Percentiles rank a stretch among this genome's conserved stretches.
Conservation (phyloP, 441 rosid genomes). For the Geranium incanum region DNA sequence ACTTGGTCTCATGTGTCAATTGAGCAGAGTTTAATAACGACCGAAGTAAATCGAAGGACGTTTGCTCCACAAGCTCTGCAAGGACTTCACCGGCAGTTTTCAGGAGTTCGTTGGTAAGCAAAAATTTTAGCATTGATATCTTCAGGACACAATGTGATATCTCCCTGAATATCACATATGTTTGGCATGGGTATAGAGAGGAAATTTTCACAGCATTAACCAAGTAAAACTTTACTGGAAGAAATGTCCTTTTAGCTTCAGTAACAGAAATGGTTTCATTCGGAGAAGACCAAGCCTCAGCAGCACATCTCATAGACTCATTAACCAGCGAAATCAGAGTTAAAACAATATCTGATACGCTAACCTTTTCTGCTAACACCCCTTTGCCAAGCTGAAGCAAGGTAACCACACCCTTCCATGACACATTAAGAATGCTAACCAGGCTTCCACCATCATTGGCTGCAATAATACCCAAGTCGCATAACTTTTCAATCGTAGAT, state of each 20-base stretch:
- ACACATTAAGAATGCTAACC: conserved; percentile 73
- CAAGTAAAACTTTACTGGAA: conserved; percentile 83
- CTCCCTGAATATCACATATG: conserved; percentile 47
- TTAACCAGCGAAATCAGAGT: conserved; percentile 51
- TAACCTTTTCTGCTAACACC: conserved; percentile 31
- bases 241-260: conserved; percentile 74
- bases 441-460: conserved; percentile 76
- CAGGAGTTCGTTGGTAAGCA: conserved; percentile 41
- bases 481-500: conserved; percentile 44
- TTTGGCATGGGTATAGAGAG: conserved; percentile 58
- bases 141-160: conserved; percentile 40
- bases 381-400: conserved; percentile 72
- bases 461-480: conserved; percentile 64
- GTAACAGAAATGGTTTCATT: conserved; percentile 51
- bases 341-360: conserved; percentile 55
- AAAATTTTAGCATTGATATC: conserved; percentile 50
- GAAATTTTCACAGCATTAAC: conserved; percentile 68
- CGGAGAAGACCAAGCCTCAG: conserved; percentile 58
- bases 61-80: conserved; percentile 69
- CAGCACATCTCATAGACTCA: conserved; percentile 56
- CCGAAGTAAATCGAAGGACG: conserved; percentile 46
- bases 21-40: conserved; percentile 55
- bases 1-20: conserved; percentile 42
- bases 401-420: conserved; percentile 86
- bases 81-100: conserved; percentile 56